Evolutionary conservation across 331 rosid genomes (phyloP).

Genomic region (Erythrophleum ivorense): DNA sequence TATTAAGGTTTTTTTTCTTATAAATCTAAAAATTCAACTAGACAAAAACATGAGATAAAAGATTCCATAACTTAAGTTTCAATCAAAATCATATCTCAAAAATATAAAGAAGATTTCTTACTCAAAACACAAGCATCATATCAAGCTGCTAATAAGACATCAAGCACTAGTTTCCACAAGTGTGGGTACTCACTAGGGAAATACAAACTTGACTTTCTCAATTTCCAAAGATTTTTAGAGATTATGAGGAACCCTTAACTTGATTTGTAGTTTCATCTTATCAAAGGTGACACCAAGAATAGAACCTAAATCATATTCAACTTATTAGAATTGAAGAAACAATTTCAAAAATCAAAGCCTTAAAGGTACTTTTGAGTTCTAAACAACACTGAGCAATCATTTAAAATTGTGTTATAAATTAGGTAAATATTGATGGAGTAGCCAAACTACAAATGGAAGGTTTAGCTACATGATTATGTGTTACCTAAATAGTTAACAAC

Average conservation of each 20-base stretch:
- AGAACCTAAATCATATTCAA: conserved; percentile 60
- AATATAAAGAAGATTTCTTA: too few species aligned
- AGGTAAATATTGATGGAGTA: not conserved
- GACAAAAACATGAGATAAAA: too few species aligned
- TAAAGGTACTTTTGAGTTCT: not conserved
- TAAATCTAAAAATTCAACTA: too few species aligned
- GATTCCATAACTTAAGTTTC: too few species aligned
- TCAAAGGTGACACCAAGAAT: conserved; percentile 82
- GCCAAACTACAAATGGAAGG: not conserved
- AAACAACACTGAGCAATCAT: conserved; percentile 11
- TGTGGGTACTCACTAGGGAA: too few species aligned
- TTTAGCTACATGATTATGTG: not conserved
- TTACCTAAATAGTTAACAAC: not conserved
- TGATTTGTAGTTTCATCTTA: conserved; percentile 89
- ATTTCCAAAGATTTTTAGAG: too few species aligned
- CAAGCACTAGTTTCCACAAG: too few species aligned
- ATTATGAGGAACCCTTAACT: conserved; percentile 38
- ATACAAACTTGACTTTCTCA: too few species aligned
- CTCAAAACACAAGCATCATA: too few species aligned
- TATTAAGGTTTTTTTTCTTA: too few species aligned
- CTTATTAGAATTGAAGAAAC: conserved; percentile 39
- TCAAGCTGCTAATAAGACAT: too few species aligned
- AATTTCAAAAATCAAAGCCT: conserved; percentile 15
- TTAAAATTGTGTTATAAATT: not conserved
- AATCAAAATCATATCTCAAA: too few species aligned